These are phyloP conservation scores for Xylariales sp. DNA, from an alignment of 2,329 filamentous ascomycete species.

Conservation along the genomic window DNA sequence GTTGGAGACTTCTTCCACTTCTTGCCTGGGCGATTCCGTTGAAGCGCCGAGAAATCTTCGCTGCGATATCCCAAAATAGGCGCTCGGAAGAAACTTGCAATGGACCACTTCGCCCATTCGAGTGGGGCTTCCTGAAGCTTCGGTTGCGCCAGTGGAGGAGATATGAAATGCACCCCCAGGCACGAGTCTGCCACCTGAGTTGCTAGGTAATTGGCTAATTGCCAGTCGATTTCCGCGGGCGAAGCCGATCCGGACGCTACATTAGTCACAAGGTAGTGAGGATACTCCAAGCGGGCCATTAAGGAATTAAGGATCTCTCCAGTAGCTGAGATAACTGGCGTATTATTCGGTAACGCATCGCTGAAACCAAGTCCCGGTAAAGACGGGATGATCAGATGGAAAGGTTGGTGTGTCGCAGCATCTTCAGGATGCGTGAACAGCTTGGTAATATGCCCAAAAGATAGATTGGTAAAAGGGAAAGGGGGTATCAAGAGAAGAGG, in stretches of 20 bases:
- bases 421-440: constrained; percentile 49
- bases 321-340: constrained; percentile 45
- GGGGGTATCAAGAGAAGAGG: constrained; percentile 62
- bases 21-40: constrained; percentile 17
- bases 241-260: constrained; percentile 42
- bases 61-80: constrained; percentile 52
- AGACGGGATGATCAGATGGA: constrained; percentile 63
- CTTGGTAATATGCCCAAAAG: constrained; percentile 50
- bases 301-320: constrained; percentile 52
- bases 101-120: constrained; percentile 51
- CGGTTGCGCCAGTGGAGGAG: constrained; percentile 50
- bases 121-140: constrained; percentile 36
- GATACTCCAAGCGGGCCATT: constrained; percentile 58
- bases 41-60: constrained; percentile 44
- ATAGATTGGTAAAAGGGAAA: constrained; percentile 61
- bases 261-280: constrained; percentile 53
- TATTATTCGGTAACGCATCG: constrained; percentile 50
- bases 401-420: constrained; percentile 42
- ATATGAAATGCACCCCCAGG: constrained; percentile 56
- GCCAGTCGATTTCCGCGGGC: constrained; percentile 47
- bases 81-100: constrained; percentile 45
- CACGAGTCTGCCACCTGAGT: constrained; percentile 44
- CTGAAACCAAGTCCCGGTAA: constrained; percentile 65
- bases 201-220: constrained; percentile 44
- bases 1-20: constrained; percentile 14